A percentile compares a stretch with the other conserved stretches of the same genome.
phyloP scores from a whole-genome alignment of 2,329 filamentous ascomycete species.

The Trichoderma endophyticum region DNA sequence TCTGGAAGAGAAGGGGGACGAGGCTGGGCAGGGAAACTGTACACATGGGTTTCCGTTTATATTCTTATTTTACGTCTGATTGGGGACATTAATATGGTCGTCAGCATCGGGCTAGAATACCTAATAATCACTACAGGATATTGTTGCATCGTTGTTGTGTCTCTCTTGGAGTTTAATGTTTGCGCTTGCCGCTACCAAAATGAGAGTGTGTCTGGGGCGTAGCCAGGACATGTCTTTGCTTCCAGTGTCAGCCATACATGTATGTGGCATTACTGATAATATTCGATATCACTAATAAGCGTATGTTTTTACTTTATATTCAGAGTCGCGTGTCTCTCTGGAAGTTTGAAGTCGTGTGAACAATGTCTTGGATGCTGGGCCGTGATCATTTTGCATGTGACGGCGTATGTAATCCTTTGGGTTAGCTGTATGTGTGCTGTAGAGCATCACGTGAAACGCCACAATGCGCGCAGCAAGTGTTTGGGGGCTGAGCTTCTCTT shows the following conservation, averaged over 20 bases:
- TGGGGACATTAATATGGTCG: not conserved
- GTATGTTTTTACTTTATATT: not conserved
- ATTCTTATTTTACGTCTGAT: not conserved
- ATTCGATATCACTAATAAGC: not conserved
- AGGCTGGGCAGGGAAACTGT: not conserved
- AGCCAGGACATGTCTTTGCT: no score
- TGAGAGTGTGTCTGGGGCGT: no score
- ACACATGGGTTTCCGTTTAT: not conserved
- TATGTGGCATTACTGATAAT: not conserved
- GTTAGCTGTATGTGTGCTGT: not conserved
- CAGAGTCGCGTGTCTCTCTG: not conserved
- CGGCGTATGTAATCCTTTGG: not conserved
- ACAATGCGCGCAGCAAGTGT: not conserved
- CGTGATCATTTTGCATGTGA: constrained; percentile 14
- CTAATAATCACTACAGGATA: not conserved
- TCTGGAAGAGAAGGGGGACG: not conserved
- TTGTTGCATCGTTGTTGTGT: not conserved
- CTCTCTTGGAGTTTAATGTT: no score
- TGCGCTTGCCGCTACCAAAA: no score
- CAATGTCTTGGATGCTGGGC: not conserved
- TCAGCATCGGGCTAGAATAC: not conserved
- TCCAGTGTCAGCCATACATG: no score
- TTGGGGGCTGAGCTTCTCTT: not conserved
- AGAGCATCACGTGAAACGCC: not conserved
- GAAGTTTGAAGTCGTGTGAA: not conserved